Percentiles rank a stretch among this genome's conserved stretches.
Evolutionary conservation across 2,329 filamentous ascomycete species (phyloP).

Genomic region (Balansia obtecta): DNA sequence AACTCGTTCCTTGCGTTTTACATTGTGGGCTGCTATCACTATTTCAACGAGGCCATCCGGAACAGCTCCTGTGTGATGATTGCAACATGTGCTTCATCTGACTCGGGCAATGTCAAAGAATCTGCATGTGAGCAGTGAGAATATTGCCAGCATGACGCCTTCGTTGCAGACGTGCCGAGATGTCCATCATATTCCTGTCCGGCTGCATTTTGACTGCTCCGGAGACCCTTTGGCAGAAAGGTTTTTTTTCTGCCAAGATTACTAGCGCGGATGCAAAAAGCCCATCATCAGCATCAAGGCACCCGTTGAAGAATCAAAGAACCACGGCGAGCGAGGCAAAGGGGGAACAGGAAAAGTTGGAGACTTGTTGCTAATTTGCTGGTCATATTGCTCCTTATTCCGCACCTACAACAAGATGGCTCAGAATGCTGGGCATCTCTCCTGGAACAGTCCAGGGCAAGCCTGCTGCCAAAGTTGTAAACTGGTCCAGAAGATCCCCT

Average conservation of each 20-base stretch:
- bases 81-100: neutral
- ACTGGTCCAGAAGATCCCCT: too few species aligned
- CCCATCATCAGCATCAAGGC: neutral
- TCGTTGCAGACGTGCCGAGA: too few species aligned
- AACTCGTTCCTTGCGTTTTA: neutral
- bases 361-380: too few species aligned
- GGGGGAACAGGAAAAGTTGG: neutral
- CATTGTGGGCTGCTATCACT: neutral
- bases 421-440: too few species aligned
- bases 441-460: too few species aligned
- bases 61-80: neutral
- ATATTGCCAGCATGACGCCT: neutral
- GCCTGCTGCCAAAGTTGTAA: neutral
- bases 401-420: too few species aligned
- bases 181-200: neutral
- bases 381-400: too few species aligned
- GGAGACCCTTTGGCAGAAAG: neutral
- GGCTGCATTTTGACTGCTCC: neutral
- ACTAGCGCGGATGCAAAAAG: neutral
- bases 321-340: too few species aligned
- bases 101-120: neutral
- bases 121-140: neutral
- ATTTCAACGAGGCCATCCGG: neutral
- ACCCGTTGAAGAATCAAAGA: neutral
- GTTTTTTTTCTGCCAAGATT: neutral